Percentiles rank a stretch among this genome's conserved stretches.
Conservation (phyloP, 1,139 yeast species). For the Pneumocystis jirovecii region DNA sequence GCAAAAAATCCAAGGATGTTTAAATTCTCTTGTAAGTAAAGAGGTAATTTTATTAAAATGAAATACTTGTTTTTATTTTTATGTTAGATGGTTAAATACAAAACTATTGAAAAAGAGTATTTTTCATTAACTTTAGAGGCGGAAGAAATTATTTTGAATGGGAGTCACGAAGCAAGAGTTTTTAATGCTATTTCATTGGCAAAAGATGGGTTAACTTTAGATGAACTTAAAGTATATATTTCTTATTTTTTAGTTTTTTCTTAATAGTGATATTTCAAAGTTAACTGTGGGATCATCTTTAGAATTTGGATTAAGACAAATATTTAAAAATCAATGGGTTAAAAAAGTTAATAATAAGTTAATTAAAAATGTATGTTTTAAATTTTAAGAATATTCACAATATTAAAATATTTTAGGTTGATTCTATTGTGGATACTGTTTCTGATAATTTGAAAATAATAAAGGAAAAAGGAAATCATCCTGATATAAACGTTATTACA, state of each 20-base stretch:
- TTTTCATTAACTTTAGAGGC: slow-evolving; percentile 77
- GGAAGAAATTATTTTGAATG: slow-evolving; percentile 54
- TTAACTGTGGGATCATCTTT: slow-evolving; percentile 29
- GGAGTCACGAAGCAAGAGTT: slow-evolving; percentile 82
- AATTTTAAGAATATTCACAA: background rate
- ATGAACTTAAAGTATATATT: slow-evolving; percentile 44
- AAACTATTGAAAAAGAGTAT: slow-evolving; percentile 55
- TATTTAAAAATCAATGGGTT: slow-evolving; percentile 97
- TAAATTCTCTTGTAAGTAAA: background rate
- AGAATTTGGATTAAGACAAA: slow-evolving; percentile 88
- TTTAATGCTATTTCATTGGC: slow-evolving; percentile 60
- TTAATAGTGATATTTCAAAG: background rate
- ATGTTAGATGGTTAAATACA: slow-evolving; percentile 51
- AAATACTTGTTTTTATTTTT: background rate
- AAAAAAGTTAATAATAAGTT: slow-evolving; percentile 71
- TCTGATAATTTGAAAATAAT: slow-evolving; percentile 51
- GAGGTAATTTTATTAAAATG: background rate
- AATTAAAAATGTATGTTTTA: slow-evolving; percentile 31
- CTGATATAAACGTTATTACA: slow-evolving; percentile 43
- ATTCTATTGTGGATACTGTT: slow-evolving; percentile 37
- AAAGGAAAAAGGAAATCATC: slow-evolving; percentile 44
- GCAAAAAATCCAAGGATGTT: background rate
- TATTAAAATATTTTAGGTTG: slow-evolving; percentile 21
- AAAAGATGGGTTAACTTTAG: slow-evolving; percentile 64
- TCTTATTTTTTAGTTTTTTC: slow-evolving; percentile 1